Evolutionary conservation across 176 grass and related monocot genomes (phyloP), one percentile per base, ranked within the genome.

Genomic region (Rhipidocladum racemiflorum): DNA sequence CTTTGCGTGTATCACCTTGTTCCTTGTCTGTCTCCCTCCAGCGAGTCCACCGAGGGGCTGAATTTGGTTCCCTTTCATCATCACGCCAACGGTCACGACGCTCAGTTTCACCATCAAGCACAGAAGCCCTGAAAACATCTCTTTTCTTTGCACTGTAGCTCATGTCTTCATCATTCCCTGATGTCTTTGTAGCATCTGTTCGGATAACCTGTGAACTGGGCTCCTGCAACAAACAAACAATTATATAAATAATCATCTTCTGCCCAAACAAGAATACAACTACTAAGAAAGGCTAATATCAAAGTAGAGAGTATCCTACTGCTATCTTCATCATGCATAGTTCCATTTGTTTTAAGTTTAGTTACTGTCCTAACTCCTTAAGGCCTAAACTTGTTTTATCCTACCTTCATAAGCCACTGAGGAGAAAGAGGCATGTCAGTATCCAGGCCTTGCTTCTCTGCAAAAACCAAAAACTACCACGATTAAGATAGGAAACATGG

Each of bases 341-440:
- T 65, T 35, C 72, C 30, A 80, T 36, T 29, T 17, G 44, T 29
- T 48, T 9, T 6, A 80, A 76, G 50, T 68, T n/a, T 57, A 79
- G 34, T 48, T 78, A 76, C 7, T 81, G 43, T 44, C 38, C 61
- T 38, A 65, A 39, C 16, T 67, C 15, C 35, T 75, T 54, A 32
- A 61, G 43, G 60, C 46, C 63, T 70, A 50, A 88, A 49, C 81
- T 76, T 86, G 80, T 83, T 90, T 80, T 99, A 85, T 29, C 87
- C 85, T 70, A 88, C 66, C 71, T 95, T 99, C 85, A 95, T 84
- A 89, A 99, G 96, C 96, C 96, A 99, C 79, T 99, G 96, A 90
- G 96, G 96, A 87, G 96, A 99, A 85, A 99, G 96, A 36, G 96
- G 96, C 77, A 99, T 86, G 53, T 89, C 78, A 84, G 79, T 88